Evolutionary conservation across 2,329 filamentous ascomycete species (phyloP).

Genomic region (Geosmithia morbida): DNA sequence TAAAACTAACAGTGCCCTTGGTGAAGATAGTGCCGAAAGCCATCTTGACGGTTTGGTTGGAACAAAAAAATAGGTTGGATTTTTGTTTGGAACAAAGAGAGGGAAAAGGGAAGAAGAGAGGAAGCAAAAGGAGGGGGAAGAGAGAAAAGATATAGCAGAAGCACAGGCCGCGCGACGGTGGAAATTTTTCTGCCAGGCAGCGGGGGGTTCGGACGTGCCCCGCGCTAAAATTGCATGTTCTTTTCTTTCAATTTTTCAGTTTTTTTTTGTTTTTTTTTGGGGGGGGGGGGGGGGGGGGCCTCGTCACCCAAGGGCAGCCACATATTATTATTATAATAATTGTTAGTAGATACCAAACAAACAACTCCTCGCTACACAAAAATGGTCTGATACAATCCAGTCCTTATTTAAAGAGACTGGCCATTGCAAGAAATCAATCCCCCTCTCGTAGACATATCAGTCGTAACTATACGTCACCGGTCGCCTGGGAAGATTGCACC

Average conservation of each 20-base stretch:
- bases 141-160: conserved; percentile 2
- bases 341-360: too few species aligned
- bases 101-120: conserved; percentile 8
- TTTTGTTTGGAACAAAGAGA: conserved; percentile 9
- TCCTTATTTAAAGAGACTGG: too few species aligned
- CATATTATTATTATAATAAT: too few species aligned
- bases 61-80: conserved; percentile 11
- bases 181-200: conserved; percentile 13
- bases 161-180: conserved; percentile 5
- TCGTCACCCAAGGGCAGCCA: too few species aligned
- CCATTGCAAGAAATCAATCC: too few species aligned
- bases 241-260: too few species aligned
- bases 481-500: too few species aligned
- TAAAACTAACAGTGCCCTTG: conserved; percentile 45
- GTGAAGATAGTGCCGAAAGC: conserved; percentile 97
- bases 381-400: too few species aligned
- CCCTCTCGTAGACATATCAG: too few species aligned
- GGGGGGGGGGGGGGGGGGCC: too few species aligned
- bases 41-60: conserved; percentile 46
- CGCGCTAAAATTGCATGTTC: conserved; percentile 1
- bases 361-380: too few species aligned
- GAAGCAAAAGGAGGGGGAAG: conserved; percentile 7
- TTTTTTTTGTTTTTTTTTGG: background rate
- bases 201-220: conserved; percentile 2
- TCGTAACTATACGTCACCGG: too few species aligned